Evolutionary conservation across 2,329 filamentous ascomycete genomes (phyloP), one percentile per base, ranked within the genome.

Genomic region (Fusarium mundagurra): DNA sequence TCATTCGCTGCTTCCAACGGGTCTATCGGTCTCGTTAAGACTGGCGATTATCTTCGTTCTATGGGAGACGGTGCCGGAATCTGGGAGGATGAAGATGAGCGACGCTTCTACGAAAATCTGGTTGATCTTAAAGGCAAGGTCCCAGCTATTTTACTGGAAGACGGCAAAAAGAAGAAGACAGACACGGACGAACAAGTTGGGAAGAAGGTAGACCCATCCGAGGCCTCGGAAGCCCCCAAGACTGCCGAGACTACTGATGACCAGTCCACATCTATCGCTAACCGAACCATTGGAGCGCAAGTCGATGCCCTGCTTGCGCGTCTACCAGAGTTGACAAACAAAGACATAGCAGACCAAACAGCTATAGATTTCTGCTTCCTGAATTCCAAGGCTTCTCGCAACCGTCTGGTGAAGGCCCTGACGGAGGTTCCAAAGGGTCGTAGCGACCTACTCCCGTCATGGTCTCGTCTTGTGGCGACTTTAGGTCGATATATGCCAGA

Each of bases 81-180:
- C 72, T 99, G 96, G 96, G 95, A 98, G 84, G 96, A 99, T 77
- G 96, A 99, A 80, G 96, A 99, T 62, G 96, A 99, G 83, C 92
- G 96, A 68, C 93, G 96, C 69, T 99, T 99, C 82, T 99, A 99
- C 84, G 96, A 99, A 85, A 98, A 98, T 74, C 84, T 99, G 17
- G 93, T 97, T 18, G 96, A 99, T 80, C 86, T 99, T 22, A 98
- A 97, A 80, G 96, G 97, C 76, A 97, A 98, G 77, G 96, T 99
- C 6, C 97, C 96, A 1, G 93, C 93, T 4, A 97, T 99, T 77
- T 86, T 99, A 14, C 89, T 99, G 2, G 96, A 99, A 79, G 96
- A 98, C 77, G 91, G 91, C 61, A 98, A 97, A 84, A 98, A 98
- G 86, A 98, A 97, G 85, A 98, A 97, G 81, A 57, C 86, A 8